Evolutionary conservation across 148 eudicot species (phyloP).

Genomic region (Simmondsia chinensis): DNA sequence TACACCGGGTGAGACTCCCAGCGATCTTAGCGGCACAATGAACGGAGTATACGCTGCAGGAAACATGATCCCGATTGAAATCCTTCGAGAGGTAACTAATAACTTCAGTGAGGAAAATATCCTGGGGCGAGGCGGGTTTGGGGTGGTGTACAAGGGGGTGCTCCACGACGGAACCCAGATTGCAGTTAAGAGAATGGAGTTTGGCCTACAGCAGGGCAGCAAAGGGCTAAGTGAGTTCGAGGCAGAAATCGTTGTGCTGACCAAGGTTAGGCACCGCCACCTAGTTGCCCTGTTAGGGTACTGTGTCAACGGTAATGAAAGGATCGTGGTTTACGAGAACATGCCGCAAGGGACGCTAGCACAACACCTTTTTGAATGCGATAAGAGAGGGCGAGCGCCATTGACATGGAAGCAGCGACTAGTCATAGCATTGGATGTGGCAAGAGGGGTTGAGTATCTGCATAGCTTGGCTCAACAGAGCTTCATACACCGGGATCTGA

Average conservation of each 20-base stretch:
- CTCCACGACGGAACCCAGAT: conserved; percentile 51
- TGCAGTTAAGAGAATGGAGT: conserved; percentile 66
- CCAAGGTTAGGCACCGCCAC: conserved; percentile 62
- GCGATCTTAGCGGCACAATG: too few relatives aligned
- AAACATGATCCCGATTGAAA: conserved; percentile 11
- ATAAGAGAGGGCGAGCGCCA: conserved; percentile 12
- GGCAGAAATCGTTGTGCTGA: conserved; percentile 55
- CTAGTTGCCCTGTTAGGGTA: conserved; percentile 52
- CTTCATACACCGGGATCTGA: conserved; percentile 63
- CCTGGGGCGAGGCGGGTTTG: conserved; percentile 62
- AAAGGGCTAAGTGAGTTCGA: conserved; percentile 49
- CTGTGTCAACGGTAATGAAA: conserved; percentile 37
- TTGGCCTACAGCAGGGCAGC: conserved; percentile 8
- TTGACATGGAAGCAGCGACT: conserved; percentile 64
- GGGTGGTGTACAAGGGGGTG: conserved; percentile 50
- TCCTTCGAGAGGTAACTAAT: conserved; percentile 32
- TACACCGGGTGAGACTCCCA: too few relatives aligned
- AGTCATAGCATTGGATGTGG: conserved; percentile 56
- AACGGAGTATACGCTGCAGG: too few relatives aligned
- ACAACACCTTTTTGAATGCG: conserved; percentile 36
- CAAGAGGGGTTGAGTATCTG: conserved; percentile 65
- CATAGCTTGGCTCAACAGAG: conserved; percentile 64
- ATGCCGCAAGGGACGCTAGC: conserved; percentile 64
- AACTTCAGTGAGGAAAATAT: conserved; percentile 36
- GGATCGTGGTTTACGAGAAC: conserved; percentile 55